Conservation (phyloP, 345 rosid species). For the Hevea brasiliensis region DNA sequence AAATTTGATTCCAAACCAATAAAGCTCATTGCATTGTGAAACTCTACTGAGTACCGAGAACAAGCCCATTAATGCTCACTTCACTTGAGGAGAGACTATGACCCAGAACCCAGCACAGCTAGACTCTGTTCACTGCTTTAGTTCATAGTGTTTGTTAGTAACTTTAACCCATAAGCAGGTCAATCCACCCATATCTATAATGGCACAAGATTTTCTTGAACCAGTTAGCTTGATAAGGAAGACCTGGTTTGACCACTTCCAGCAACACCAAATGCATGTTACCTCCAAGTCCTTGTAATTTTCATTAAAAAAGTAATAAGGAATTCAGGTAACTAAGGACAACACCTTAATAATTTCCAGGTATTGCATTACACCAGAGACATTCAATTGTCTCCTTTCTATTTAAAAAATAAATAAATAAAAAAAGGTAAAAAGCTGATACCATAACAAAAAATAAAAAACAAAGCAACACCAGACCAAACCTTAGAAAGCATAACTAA, state of each 20-base stretch:
- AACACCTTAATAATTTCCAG: neutral
- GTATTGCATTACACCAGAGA: neutral
- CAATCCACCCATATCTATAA: neutral
- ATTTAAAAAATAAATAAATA: no score
- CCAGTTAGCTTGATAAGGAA: neutral
- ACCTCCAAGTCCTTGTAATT: neutral
- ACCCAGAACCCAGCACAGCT: neutral
- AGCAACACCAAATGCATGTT: neutral
- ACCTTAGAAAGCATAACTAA: neutral
- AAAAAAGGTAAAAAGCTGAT: neutral
- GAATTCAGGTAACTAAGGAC: neutral
- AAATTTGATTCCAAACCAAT: neutral
- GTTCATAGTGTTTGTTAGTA: neutral
- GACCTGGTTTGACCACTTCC: neutral
- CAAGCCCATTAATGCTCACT: neutral
- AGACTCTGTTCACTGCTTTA: neutral
- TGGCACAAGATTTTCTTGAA: neutral
- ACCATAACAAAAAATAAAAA: no score
- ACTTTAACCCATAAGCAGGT: neutral
- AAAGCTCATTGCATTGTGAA: neutral
- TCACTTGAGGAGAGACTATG: neutral
- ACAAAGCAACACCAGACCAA: neutral
- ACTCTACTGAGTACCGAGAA: neutral
- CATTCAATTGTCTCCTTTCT: neutral
- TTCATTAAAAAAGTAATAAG: neutral